Base-by-base conservation (phyloP, 164 flowering plant species). In the Hamamelis virginiana region DNA sequence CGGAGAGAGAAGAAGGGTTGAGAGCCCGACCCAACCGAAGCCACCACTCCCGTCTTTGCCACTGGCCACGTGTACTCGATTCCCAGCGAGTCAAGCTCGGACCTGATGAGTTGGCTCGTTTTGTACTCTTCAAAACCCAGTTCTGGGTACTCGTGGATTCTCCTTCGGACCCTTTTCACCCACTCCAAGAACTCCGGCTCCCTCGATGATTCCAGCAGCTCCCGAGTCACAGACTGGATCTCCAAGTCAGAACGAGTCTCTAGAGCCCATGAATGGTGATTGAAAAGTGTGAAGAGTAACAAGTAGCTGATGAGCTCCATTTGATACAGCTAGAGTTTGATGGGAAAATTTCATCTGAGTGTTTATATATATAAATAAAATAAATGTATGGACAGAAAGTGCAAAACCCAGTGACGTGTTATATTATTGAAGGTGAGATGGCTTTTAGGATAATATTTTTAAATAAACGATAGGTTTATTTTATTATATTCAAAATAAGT, bases 41-140 rank as follows among this genome's bases (percentile, higher is more conserved):
- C 96, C 12, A 92, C 91, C 9, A 90, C 66, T 0, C 97, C 94
- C 8, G 92, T 92, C 62, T 83, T 75, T 12, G 96, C 94, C 8
- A 86, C 80, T 0, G 97, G 96, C 90, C 90, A 90, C 47, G 70
- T 46, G 69, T 86, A 90, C 28, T 66, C 68, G 19, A 90, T 77
- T 23, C 96, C 96, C 1, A 89, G 77, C 33, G 80, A 80, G 66
- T 89, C 89, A 19, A 92, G 87, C 80, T 90, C 94, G 0, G 76
- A 48, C 65, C 94, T 72, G 11, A 90, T 81, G 71, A 89, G 79
- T 65, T 85, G 79, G 69, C 91, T 87, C 58, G 97, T 90, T 65
- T 62, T 51, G 64, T 74, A 46, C 70, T 92, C 96, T 55, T 92
- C 77, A 62, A 91, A 91, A 11, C 80, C 86, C 12, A 92, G 73